Percentiles rank a stretch among this genome's conserved stretches.
phyloP scores from a whole-genome alignment of 768 basidiomycete genomes.

The Hypholoma fasciculare region DNA sequence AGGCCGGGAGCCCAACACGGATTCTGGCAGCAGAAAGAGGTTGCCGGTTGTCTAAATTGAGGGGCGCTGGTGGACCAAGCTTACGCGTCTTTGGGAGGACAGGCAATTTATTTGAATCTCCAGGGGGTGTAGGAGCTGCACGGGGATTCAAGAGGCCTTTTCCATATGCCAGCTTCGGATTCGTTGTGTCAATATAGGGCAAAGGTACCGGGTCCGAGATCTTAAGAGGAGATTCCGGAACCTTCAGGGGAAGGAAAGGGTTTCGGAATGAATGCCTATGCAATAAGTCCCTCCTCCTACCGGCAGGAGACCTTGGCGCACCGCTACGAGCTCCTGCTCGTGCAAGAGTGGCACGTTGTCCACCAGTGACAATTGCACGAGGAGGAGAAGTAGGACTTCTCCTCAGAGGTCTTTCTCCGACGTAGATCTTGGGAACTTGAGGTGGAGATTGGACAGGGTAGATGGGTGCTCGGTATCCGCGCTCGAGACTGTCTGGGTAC shows the following conservation, averaged over 20 bases:
- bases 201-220: constrained; percentile 21
- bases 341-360: constrained; percentile 16
- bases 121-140: constrained; percentile 13
- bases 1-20: constrained; percentile 19
- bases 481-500: constrained; percentile 37
- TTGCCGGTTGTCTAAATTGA: not conserved
- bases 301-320: constrained; percentile 31
- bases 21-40: constrained; percentile 12
- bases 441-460: constrained; percentile 21
- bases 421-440: constrained; percentile 16
- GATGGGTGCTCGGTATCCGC: constrained; percentile 24
- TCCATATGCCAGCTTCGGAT: constrained; percentile 19
- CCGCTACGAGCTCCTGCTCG: constrained; percentile 23
- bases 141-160: constrained; percentile 16
- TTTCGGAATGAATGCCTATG: constrained; percentile 31
- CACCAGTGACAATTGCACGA: constrained; percentile 23
- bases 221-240: constrained; percentile 23
- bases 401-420: constrained; percentile 12
- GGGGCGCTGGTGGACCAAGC: constrained; percentile 14
- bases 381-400: constrained; percentile 22
- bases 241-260: constrained; percentile 39
- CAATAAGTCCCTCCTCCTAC: constrained; percentile 27
- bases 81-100: constrained; percentile 9
- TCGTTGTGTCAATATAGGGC: constrained; percentile 11
- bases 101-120: constrained; percentile 5